These are phyloP conservation scores for Polytrichum commune DNA, from an alignment of 225 moss, liverwort and hornwort species.

Conservation along the genomic window DNA sequence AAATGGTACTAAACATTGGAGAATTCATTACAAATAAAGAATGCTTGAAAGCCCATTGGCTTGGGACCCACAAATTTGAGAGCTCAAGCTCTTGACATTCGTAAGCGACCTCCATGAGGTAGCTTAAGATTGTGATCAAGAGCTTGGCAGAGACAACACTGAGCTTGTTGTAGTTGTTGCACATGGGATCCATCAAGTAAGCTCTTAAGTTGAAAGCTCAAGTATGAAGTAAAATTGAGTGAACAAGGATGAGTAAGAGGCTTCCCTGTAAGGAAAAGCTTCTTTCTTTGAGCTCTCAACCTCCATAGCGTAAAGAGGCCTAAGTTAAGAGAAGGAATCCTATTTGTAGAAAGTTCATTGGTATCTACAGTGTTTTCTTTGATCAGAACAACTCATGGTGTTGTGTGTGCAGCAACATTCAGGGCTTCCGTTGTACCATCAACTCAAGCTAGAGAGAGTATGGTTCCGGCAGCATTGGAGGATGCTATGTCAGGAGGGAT, in stretches of 20 bases:
- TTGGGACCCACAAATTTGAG: too few relatives aligned
- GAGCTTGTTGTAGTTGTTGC: too few relatives aligned
- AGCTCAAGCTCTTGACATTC: too few relatives aligned
- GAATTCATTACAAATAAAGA: too few relatives aligned
- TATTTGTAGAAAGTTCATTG: neutral
- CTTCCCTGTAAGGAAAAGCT: neutral
- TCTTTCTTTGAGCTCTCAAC: neutral
- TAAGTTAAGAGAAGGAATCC: neutral
- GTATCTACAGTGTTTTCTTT: neutral
- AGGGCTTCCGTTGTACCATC: conserved; percentile 20
- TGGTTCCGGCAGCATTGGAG: conserved; percentile 26
- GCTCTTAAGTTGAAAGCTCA: too few relatives aligned
- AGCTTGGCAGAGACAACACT: too few relatives aligned
- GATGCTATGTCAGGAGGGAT: conserved; percentile 19
- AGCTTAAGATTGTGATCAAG: too few relatives aligned
- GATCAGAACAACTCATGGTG: neutral
- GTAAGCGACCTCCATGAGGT: too few relatives aligned
- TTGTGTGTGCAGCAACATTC: conserved; percentile 28
- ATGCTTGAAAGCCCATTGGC: too few relatives aligned
- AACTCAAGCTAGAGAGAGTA: conserved; percentile 24
- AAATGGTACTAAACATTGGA: too few relatives aligned
- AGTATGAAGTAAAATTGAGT: too few relatives aligned
- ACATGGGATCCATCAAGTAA: too few relatives aligned
- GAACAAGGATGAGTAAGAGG: neutral
- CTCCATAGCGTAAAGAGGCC: neutral